phyloP scores from a whole-genome alignment of 805 yeast species.

The Hanseniaspora valbyensis region DNA sequence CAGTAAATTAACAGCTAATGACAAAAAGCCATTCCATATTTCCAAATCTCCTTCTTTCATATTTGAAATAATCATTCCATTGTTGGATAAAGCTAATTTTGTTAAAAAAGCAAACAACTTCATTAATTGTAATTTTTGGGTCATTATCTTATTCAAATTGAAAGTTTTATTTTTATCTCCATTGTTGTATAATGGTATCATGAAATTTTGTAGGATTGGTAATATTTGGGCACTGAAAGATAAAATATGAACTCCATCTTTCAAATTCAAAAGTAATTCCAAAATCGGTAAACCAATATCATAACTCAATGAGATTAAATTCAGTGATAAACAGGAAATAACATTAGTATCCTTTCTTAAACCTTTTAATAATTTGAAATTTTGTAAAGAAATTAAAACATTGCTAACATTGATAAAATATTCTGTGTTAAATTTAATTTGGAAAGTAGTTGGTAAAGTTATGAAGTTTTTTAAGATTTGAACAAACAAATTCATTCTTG shows the following conservation, averaged over 20 bases:
- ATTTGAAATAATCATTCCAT: slow-evolving; percentile 17
- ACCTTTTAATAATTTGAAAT: slow-evolving; percentile 46
- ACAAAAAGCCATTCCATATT: slow-evolving; percentile 45
- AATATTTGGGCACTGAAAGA: slow-evolving; percentile 10
- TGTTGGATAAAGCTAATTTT: slow-evolving; percentile 12
- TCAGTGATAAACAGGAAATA: slow-evolving; percentile 35
- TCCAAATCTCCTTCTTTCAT: slow-evolving; percentile 37
- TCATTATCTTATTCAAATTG: slow-evolving; percentile 22
- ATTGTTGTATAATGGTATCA: slow-evolving; percentile 10
- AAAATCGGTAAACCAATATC: slow-evolving; percentile 23
- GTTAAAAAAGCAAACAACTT: slow-evolving; percentile 13
- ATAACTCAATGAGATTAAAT: slow-evolving; percentile 33
- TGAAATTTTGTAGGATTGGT: slow-evolving; percentile 6
- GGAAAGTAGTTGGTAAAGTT: slow-evolving; percentile 42
- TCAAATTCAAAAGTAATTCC: not conserved
- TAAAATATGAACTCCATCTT: not conserved
- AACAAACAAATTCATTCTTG: slow-evolving; percentile 39
- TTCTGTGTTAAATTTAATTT: slow-evolving; percentile 57
- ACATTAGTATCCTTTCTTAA: slow-evolving; percentile 37
- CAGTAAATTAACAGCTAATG: slow-evolving; percentile 39
- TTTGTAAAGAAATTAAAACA: slow-evolving; percentile 43
- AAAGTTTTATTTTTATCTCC: slow-evolving; percentile 8
- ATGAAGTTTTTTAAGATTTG: slow-evolving; percentile 38
- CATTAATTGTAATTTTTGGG: slow-evolving; percentile 10
- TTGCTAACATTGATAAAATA: slow-evolving; percentile 41